A percentile compares a stretch with the other conserved stretches of the same genome.
Evolutionary conservation across 345 rosid species (phyloP).

Genomic region (Hirschfeldia incana): DNA sequence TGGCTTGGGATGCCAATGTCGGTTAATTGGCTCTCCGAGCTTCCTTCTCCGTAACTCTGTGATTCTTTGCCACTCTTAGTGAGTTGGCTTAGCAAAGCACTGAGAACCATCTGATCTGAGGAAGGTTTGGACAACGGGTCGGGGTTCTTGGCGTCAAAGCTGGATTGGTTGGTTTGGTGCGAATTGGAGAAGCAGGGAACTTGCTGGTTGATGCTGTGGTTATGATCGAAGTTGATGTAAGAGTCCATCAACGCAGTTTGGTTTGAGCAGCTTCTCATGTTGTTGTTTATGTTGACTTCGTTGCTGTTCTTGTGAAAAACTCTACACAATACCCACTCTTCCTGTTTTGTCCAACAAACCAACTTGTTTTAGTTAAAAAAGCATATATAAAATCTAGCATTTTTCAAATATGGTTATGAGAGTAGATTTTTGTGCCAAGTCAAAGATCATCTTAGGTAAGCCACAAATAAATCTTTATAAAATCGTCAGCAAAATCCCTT

Average conservation of each 20-base stretch:
- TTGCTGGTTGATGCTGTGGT: constrained; percentile 41
- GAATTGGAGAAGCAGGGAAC: constrained; percentile 91
- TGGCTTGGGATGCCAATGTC: constrained; percentile 22
- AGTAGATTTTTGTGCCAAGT: constrained; percentile 19
- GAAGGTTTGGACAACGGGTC: constrained; percentile 3
- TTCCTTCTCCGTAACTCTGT: constrained; percentile 3
- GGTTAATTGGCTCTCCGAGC: constrained; percentile 26
- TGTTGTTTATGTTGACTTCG: constrained; percentile 35
- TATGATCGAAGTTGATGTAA: constrained; percentile 52
- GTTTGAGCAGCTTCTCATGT: constrained; percentile 45
- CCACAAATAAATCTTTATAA: not conserved
- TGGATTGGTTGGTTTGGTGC: constrained; percentile 38
- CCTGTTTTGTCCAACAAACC: constrained; percentile 40
- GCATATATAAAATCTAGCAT: not conserved
- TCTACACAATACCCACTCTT: constrained; percentile 86
- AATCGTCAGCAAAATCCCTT: constrained; percentile 23
- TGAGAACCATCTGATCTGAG: constrained; percentile 32
- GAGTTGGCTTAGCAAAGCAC: constrained; percentile 31
- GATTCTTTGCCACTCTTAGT: constrained; percentile 5
- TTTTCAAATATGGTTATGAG: constrained; percentile 4
- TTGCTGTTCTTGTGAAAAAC: constrained; percentile 62
- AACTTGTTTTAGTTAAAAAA: not conserved
- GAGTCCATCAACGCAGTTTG: constrained; percentile 58
- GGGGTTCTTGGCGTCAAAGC: constrained; percentile 11
- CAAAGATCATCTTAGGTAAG: constrained; percentile 32